Percentiles rank a stretch among this genome's conserved stretches.
Conservation (phyloP, 805 yeast genomes). For the Candida pini region DNA sequence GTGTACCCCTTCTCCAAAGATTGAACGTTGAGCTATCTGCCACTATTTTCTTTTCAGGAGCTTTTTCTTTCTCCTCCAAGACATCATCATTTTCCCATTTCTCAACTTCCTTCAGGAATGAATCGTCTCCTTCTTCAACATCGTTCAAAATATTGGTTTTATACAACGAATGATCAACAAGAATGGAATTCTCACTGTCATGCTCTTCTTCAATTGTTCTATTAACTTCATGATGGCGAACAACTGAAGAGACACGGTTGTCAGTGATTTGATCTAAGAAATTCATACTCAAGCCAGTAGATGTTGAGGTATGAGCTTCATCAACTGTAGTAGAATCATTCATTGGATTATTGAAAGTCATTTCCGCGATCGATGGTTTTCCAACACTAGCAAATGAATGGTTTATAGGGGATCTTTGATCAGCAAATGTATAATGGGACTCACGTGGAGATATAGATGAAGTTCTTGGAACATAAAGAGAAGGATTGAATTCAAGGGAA, state of each 20-base stretch:
- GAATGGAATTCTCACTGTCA: neutral
- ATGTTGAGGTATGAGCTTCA: constrained; percentile 1
- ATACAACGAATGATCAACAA: constrained; percentile 10
- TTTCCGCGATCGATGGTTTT: constrained; percentile 2
- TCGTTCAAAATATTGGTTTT: constrained; percentile 31
- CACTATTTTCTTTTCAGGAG: constrained; percentile 2
- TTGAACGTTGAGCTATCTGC: constrained; percentile 17
- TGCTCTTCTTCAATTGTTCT: neutral
- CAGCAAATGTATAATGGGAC: neutral
- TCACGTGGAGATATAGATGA: constrained; percentile 3
- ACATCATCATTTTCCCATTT: constrained; percentile 26
- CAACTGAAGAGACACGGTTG: neutral
- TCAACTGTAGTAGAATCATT: constrained; percentile 17
- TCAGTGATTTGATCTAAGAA: neutral
- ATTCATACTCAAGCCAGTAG: neutral
- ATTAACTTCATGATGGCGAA: neutral
- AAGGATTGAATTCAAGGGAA: constrained; percentile 1
- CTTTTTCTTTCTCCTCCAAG: constrained; percentile 3
- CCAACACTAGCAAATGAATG: too few relatives aligned
- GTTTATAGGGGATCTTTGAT: neutral
- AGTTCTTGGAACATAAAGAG: constrained; percentile 3
- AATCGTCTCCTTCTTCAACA: constrained; percentile 34
- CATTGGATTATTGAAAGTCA: constrained; percentile 19
- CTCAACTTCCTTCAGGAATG: constrained; percentile 36
- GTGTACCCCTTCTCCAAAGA: constrained; percentile 27